Evolutionary conservation across 176 grass and related monocot genomes (phyloP).

Genomic region (Zoysia japonica): DNA sequence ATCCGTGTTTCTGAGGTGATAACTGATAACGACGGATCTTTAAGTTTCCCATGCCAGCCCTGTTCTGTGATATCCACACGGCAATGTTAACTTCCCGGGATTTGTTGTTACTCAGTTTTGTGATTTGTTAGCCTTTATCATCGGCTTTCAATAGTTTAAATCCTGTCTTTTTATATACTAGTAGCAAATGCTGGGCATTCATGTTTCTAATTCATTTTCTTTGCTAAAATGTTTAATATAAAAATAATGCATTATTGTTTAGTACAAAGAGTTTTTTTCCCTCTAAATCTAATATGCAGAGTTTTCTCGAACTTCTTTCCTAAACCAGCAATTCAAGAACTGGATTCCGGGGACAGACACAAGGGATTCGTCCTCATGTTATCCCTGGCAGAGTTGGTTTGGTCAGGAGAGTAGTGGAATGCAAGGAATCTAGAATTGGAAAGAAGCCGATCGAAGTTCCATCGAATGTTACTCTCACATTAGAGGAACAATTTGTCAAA

Average conservation of each 20-base stretch:
- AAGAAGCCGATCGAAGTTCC: constrained; percentile 88
- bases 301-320: constrained; percentile 1
- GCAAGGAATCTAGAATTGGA: constrained; percentile 96
- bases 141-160: background rate
- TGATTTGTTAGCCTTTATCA: background rate
- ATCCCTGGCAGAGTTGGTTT: constrained; percentile 51
- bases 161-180: background rate
- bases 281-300: background rate
- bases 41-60: background rate
- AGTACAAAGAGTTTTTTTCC: background rate
- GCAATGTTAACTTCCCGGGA: background rate
- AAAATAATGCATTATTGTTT: constrained; percentile 8
- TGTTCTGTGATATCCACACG: background rate
- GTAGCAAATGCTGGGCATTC: background rate
- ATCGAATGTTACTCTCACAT: constrained; percentile 75
- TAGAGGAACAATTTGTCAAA: constrained; percentile 72
- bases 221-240: background rate
- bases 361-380: constrained; percentile 41
- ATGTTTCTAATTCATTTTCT: background rate
- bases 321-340: constrained; percentile 68
- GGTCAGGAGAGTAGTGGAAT: constrained; percentile 67
- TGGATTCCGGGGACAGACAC: constrained; percentile 55
- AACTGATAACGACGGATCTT: background rate
- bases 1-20: too few relatives aligned
- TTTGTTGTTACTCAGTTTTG: background rate